A percentile compares a stretch with the other conserved stretches of the same genome.
Conservation (phyloP, 257 asterid species). For the Primulina eburnea region DNA sequence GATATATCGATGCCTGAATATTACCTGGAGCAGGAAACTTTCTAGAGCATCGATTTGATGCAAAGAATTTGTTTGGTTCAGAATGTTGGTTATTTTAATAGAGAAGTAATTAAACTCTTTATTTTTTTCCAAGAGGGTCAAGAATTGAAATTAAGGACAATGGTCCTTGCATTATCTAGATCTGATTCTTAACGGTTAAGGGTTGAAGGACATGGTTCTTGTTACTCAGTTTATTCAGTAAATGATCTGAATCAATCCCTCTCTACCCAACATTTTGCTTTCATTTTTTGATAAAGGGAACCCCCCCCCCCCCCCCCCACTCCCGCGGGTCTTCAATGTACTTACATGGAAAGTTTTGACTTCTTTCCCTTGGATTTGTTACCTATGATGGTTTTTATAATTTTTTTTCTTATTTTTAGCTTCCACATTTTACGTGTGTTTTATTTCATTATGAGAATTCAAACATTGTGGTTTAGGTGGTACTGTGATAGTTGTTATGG, state of each 20-base stretch:
- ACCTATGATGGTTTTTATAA: background rate
- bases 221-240: background rate
- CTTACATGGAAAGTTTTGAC: background rate
- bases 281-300: background rate
- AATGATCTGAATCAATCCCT: background rate
- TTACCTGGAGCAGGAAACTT: background rate
- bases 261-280: background rate
- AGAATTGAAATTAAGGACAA: background rate
- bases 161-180: background rate
- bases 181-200: background rate
- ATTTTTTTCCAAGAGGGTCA: background rate
- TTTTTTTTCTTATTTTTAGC: background rate
- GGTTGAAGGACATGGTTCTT: background rate
- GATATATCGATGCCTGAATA: background rate
- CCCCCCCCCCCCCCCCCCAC: too few species aligned
- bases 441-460: background rate
- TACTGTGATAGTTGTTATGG: constrained; percentile 10
- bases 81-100: background rate
- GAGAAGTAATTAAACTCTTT: too few species aligned
- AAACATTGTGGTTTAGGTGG: background rate
- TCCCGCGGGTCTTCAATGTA: too few species aligned
- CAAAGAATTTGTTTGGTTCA: background rate
- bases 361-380: too few species aligned
- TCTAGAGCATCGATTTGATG: background rate
- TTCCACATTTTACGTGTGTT: background rate